Base-by-base conservation (phyloP, 129 eudicot genomes). In the Ambrosia artemisiifolia region DNA sequence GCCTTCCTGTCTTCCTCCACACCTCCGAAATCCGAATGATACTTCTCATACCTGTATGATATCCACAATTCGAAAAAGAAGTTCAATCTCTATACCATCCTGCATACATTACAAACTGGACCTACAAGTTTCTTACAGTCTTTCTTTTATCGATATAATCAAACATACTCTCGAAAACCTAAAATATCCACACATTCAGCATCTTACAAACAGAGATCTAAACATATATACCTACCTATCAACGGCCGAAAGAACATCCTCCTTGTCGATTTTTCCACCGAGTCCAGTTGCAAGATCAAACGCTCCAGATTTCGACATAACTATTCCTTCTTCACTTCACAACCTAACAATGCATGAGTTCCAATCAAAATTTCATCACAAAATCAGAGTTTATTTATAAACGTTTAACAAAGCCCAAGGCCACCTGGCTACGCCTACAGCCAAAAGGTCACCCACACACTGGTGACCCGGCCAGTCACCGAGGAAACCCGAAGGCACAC, bases 11-110 rank as follows among this genome's bases (percentile, higher is more conserved):
- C 96, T 77, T 90, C 93, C 75, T 87, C 90, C 30, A 79, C 89
- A 70, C 96, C 98, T 75, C 98, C 98, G 64, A 82, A 83, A 65
- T 75, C 74, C 34, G 78, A 91, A 77, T 94, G 98, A 78, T 94
- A 94, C 83, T 94, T 94, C 77, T 94, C 98, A 32, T 94, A 94
- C 93, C 98, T 93, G 72, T 76, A 75, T 44, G 42, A 46, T 60
- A 48, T 30, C 46, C 62, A 35, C 49, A 14, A n/a, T n/a, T n/a
- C 5, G 33, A 48, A 19, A 13, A 34, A 63, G 16, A 75, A 42
- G 73, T 53, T 63, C 73, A 75, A 53, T 13, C 2, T 43, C 53
- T 54, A 40, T 63, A 59, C 17, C 78, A 73, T 55, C 62, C 40
- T 53, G 40, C 73, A 40, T 17, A 68, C 33, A 67, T 67, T 30